Evolutionary conservation across 495 filamentous ascomycete genomes (phyloP), one percentile per base, ranked within the genome.

Genomic region (Penicillium arizonense): DNA sequence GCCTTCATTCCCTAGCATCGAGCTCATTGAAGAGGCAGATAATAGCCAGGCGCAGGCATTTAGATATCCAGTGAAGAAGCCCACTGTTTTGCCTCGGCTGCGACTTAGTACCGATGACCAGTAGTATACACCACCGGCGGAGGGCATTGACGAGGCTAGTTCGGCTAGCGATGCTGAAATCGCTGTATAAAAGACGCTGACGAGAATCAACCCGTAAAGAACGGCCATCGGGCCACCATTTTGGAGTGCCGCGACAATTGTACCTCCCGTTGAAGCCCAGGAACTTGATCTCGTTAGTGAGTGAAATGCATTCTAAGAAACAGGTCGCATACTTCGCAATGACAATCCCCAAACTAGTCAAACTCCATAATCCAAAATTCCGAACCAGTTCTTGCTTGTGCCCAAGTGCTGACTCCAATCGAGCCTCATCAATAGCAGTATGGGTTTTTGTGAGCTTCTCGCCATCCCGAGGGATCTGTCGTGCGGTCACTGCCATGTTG

Each of bases 61-160:
- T 56, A 87, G 73, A 67, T 80, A 87, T 11, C 88, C 88, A 0
- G 86, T 82, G 55, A 88, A 89, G 63, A 82, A 92, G 12, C 88
- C 87, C 14, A 80, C 58, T 2, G 78, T 58, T 6, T 84, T 75
- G 13, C 88, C 88, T 50, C 77, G 83, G 23, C 69, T 77, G 1
- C 77, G 79, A 2, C 88, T 87, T 4, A 87, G 81, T 3, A 90
- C 77, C 0, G 85, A 84, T 0, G 87, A 87, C 87, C 87, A 91
- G 66, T 91, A 88, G 64, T 91, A 91, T 6, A 91, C 89, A 35
- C 89, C 88, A n/a, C 84, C 87, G 7, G 85, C 81, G 0, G 87
- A 90, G 1, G 89, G 89, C 57, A 94, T 87, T 1, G 87, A 79
- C 1, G 88, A 91, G 10, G 90, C 86, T 40, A 93, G 75, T 71